These are phyloP conservation scores for Stylosanthes scabra DNA, from an alignment of 331 rosid genomes.

Conservation along the genomic window DNA sequence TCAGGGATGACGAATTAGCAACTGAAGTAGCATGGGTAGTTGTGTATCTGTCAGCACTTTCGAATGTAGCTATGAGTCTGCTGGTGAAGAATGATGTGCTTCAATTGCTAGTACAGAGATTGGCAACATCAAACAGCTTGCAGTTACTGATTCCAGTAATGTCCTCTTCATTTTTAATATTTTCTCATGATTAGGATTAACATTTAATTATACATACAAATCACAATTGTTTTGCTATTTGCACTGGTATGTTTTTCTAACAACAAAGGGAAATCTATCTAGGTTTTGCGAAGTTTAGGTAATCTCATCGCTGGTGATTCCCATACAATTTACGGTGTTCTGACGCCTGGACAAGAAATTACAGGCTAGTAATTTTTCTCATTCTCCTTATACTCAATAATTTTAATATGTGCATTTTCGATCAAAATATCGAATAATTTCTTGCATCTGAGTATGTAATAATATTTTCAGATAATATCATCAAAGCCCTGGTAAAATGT, in stretches of 20 bases:
- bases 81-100: conserved; percentile 80
- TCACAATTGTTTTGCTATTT: conserved; percentile 23
- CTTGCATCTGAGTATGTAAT: conserved; percentile 19
- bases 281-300: conserved; percentile 96
- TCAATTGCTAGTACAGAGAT: conserved; percentile 81
- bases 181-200: conserved; percentile 19
- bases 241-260: conserved; percentile 32
- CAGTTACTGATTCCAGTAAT: conserved; percentile 92
- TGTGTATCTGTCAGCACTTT: conserved; percentile 97
- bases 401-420: conserved; percentile 25
- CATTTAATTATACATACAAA: conserved; percentile 20
- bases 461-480: conserved; percentile 65
- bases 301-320: conserved; percentile 93
- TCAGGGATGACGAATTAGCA: conserved; percentile 93
- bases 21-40: conserved; percentile 98
- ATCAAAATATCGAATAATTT: conserved; percentile 3
- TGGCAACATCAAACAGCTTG: conserved; percentile 77
- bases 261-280: conserved; percentile 45
- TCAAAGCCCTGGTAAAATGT: conserved; percentile 76
- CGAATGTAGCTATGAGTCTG: conserved; percentile 75
- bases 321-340: conserved; percentile 54
- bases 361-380: conserved; percentile 65
- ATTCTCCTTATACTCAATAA: conserved; percentile 25
- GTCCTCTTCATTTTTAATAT: conserved; percentile 23
- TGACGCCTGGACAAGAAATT: conserved; percentile 74